Evolutionary conservation across 306 rosid species (phyloP).

Genomic region (Quercus glauca): DNA sequence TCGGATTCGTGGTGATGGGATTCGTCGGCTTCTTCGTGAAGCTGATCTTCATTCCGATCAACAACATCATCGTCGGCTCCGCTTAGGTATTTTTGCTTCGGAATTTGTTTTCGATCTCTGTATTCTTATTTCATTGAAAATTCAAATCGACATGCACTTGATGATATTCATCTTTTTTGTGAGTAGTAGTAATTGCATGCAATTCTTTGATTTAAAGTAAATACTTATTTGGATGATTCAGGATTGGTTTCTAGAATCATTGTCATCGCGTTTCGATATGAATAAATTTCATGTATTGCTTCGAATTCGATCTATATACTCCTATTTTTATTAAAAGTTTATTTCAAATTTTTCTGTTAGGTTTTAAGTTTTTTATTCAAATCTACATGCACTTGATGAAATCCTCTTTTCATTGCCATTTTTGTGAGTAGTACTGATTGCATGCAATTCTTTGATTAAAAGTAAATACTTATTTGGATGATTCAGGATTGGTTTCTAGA

Average conservation of each 20-base stretch:
- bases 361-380: too few relatives aligned
- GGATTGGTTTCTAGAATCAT: background rate
- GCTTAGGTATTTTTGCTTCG: constrained; percentile 5
- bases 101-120: background rate
- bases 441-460: background rate
- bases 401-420: background rate
- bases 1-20: constrained; percentile 29
- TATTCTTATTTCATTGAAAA: too few relatives aligned
- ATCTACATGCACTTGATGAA: background rate
- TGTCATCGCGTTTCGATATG: background rate
- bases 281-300: background rate
- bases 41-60: constrained; percentile 28
- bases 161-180: background rate
- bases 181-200: background rate
- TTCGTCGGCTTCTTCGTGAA: constrained; percentile 32
- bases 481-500: background rate
- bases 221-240: background rate
- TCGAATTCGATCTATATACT: too few relatives aligned
- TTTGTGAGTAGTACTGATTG: background rate
- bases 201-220: background rate
- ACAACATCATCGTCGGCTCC: constrained; percentile 27
- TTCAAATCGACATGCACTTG: background rate
- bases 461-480: background rate
- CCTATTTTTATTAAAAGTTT: too few relatives aligned
- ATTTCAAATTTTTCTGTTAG: too few relatives aligned